A percentile compares a stretch with the other conserved stretches of the same genome.
phyloP scores from a whole-genome alignment of 2,329 filamentous ascomycete species.

The Botrytis hyacinthi region DNA sequence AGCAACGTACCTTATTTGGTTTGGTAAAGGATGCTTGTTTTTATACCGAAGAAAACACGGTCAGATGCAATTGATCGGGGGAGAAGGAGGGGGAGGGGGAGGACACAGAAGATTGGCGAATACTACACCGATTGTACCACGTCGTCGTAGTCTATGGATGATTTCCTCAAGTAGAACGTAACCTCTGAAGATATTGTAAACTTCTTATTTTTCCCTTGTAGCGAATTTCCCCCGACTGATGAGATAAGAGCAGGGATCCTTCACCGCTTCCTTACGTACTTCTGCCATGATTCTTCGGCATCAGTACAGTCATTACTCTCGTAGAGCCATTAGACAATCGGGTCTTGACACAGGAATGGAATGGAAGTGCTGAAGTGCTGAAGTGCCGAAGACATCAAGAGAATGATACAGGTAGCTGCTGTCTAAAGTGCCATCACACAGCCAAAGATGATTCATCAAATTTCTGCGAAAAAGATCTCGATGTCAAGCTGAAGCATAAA shows the following conservation, averaged over 20 bases:
- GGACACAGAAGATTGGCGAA: not conserved
- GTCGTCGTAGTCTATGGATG: not conserved
- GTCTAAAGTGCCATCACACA: not conserved
- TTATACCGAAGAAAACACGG: not conserved
- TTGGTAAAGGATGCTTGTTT: not conserved
- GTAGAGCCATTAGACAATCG: not conserved
- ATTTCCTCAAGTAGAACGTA: not conserved
- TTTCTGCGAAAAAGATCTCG: fast-evolving
- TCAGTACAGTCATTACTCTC: not conserved
- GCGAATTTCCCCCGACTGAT: not conserved
- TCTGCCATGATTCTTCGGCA: not conserved
- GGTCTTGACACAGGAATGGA: not conserved
- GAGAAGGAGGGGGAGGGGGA: not conserved
- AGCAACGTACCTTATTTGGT: conserved; percentile 2
- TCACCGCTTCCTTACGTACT: conserved; percentile 9
- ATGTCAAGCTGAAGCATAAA: fast-evolving
- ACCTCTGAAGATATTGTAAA: not conserved
- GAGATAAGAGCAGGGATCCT: not conserved
- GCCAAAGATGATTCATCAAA: not conserved
- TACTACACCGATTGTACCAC: not conserved
- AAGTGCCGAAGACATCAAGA: not conserved
- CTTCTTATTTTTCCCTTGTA: not conserved
- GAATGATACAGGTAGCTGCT: no score
- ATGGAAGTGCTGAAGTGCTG: no score
- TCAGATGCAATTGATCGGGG: not conserved